These are phyloP conservation scores for Aegilops longissima DNA, from an alignment of 176 grass and related monocot genomes.

Conservation along the genomic window DNA sequence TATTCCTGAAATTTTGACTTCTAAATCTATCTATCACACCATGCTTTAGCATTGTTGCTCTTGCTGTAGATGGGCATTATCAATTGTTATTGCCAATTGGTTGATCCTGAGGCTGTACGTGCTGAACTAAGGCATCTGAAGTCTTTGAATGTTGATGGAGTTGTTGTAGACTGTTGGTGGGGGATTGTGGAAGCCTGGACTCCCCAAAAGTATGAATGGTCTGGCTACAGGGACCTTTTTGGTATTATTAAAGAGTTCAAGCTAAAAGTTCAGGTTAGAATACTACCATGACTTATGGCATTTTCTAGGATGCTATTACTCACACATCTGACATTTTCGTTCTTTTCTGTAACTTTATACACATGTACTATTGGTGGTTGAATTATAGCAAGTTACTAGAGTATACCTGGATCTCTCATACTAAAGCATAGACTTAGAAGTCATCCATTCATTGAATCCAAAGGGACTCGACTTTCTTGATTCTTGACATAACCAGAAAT, in stretches of 20 bases:
- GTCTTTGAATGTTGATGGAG: conserved; percentile 85
- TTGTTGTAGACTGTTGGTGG: conserved; percentile 93
- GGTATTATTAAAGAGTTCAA: conserved; percentile 89
- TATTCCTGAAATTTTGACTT: background rate
- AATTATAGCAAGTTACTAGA: background rate
- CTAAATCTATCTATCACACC: background rate
- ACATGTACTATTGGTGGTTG: background rate
- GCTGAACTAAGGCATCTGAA: conserved; percentile 80
- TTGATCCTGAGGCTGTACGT: conserved; percentile 65
- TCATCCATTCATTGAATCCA: background rate
- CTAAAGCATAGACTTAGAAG: background rate
- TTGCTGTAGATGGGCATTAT: conserved; percentile 75
- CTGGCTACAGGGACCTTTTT: conserved; percentile 93
- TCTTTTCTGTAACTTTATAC: background rate
- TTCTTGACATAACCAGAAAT: background rate
- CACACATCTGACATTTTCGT: background rate
- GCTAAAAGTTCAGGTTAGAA: conserved; percentile 84
- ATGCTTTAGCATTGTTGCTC: conserved; percentile 24
- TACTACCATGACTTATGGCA: background rate
- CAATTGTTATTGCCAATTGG: conserved; percentile 72
- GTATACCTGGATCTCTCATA: background rate
- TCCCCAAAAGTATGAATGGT: conserved; percentile 89
- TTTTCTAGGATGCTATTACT: background rate
- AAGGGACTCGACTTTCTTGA: background rate
- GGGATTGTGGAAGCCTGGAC: conserved; percentile 92